Percentiles rank a stretch among this genome's conserved stretches.
Conservation (phyloP, 768 basidiomycete species). For the Saitozyma podzolica region DNA sequence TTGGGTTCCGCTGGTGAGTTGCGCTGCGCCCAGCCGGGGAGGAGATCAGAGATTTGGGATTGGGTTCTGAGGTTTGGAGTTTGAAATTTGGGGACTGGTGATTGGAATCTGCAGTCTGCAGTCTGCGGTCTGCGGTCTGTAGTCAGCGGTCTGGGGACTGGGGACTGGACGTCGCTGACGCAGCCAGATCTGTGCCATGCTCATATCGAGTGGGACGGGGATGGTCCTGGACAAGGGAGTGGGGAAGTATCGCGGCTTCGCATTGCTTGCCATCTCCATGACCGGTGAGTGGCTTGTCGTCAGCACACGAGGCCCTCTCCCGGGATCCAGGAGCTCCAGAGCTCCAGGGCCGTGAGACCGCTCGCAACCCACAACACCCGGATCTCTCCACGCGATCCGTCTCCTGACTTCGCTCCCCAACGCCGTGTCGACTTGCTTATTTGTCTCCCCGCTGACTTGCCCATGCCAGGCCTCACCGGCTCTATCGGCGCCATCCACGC, state of each 20-base stretch:
- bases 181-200: slow-evolving; percentile 47
- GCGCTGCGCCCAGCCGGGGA: not conserved
- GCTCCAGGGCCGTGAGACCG: no score
- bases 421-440: not conserved
- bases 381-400: not conserved
- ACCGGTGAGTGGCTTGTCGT: slow-evolving; percentile 61
- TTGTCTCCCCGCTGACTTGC: not conserved
- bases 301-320: no score
- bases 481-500: slow-evolving; percentile 84
- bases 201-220: slow-evolving; percentile 77
- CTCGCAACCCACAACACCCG: not conserved
- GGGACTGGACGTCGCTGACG: not conserved
- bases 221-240: slow-evolving; percentile 90
- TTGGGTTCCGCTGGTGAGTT: slow-evolving; percentile 75
- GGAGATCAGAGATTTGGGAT: not conserved
- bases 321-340: no score
- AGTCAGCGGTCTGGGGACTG: no score
- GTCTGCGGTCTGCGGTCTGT: no score
- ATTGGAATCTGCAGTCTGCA: no score
- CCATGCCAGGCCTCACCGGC: slow-evolving; percentile 71
- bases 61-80: not conserved
- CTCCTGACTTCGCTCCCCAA: slow-evolving; percentile 1
- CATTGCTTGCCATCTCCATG: slow-evolving; percentile 80
- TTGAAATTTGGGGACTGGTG: no score
- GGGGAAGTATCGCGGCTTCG: slow-evolving; percentile 80